Conservation (phyloP, 768 basidiomycete genomes). For the Neoboletus brunneissimus region DNA sequence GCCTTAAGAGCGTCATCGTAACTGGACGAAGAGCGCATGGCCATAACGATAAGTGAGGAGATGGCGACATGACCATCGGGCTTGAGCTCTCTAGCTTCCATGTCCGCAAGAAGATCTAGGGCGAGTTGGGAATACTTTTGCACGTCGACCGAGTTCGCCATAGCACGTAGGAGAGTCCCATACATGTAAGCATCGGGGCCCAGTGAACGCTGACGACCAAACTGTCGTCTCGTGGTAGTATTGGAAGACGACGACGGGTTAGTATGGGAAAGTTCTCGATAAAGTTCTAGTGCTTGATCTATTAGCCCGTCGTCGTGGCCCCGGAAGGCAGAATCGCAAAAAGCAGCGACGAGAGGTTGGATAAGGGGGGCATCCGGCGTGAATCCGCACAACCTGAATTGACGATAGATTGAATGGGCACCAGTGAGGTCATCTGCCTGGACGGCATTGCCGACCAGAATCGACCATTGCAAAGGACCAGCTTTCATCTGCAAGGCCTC, state of each 20-base stretch:
- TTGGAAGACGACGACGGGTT: conserved; percentile 25
- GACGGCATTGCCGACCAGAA: conserved; percentile 51
- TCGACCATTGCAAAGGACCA: conserved; percentile 48
- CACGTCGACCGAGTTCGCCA: conserved; percentile 44
- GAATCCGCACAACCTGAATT: conserved; percentile 43
- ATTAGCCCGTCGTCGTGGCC: conserved; percentile 42
- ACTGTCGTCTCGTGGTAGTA: conserved; percentile 8
- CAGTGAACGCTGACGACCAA: conserved; percentile 33
- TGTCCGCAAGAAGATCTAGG: conserved; percentile 58
- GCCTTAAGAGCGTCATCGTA: conserved; percentile 60
- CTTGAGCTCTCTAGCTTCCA: conserved; percentile 51
- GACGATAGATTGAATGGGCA: conserved; percentile 51
- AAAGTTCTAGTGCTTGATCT: conserved; percentile 53
- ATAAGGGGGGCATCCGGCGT: conserved; percentile 49
- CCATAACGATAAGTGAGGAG: conserved; percentile 55
- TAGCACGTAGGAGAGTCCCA: conserved; percentile 48
- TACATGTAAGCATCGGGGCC: conserved; percentile 56
- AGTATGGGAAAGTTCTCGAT: conserved; percentile 43
- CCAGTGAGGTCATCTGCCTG: conserved; percentile 35
- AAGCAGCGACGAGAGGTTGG: conserved; percentile 49
- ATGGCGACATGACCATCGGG: conserved; percentile 43
- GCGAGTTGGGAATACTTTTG: conserved; percentile 48
- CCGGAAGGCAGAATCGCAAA: conserved; percentile 42
- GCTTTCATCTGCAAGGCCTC: conserved; percentile 40
- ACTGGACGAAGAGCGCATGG: conserved; percentile 59